These are phyloP conservation scores for Mimosa bimucronata DNA, from an alignment of 306 rosid genomes.

Conservation along the genomic window DNA sequence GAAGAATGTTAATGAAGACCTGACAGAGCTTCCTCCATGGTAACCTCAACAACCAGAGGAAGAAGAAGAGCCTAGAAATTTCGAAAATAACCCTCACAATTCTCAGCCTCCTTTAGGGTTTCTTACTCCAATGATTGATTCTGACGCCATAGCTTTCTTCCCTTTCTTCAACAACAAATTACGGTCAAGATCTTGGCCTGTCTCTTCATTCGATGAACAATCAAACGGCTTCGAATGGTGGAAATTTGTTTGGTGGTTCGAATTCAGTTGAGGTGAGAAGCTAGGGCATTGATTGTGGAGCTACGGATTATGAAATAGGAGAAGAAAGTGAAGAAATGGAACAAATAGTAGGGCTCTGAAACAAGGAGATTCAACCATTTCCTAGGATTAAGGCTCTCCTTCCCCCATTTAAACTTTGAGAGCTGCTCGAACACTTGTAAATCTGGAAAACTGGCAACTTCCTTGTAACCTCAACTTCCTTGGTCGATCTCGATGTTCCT, in stretches of 20 bases:
- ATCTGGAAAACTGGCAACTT: not conserved
- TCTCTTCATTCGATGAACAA: slow-evolving; percentile 63
- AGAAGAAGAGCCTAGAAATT: slow-evolving; percentile 26
- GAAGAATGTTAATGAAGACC: slow-evolving; percentile 57
- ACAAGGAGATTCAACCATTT: slow-evolving; percentile 62
- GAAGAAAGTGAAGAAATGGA: slow-evolving; percentile 78
- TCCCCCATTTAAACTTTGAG: slow-evolving; percentile 35
- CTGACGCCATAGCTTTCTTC: slow-evolving; percentile 54
- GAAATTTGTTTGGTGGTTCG: slow-evolving; percentile 44
- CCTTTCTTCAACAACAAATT: slow-evolving; percentile 49
- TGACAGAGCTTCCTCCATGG: slow-evolving; percentile 74
- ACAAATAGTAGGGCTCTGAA: slow-evolving; percentile 79
- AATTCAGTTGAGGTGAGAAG: slow-evolving; percentile 43
- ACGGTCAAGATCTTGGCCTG: slow-evolving; percentile 67
- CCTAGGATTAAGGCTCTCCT: slow-evolving; percentile 38
- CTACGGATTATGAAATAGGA: slow-evolving; percentile 77
- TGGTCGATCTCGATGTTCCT: not conserved
- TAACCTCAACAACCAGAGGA: slow-evolving; percentile 50
- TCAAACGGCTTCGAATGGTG: slow-evolving; percentile 43
- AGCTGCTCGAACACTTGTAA: not conserved
- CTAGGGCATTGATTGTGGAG: slow-evolving; percentile 52
- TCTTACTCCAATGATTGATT: slow-evolving; percentile 38
- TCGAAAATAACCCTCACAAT: slow-evolving; percentile 15
- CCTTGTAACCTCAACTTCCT: too few species aligned
- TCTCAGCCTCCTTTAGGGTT: slow-evolving; percentile 41